Percentiles rank a stretch among this genome's conserved stretches.
Conservation (phyloP, 169 alveolate species). For the Cryptosporidium canis region DNA sequence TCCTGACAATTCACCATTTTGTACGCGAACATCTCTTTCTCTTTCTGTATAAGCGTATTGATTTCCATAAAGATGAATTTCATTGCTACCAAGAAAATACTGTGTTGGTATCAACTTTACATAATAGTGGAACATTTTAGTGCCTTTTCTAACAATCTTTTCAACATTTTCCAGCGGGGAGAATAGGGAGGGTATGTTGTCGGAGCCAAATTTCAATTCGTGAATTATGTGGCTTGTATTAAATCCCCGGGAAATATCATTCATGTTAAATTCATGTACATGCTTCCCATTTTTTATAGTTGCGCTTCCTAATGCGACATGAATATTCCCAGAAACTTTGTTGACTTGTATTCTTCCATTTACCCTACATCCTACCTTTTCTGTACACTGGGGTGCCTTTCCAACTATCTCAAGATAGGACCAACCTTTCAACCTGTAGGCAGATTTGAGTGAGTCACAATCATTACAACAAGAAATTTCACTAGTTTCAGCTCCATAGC, state of each 20-base stretch:
- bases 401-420: conserved; percentile 63
- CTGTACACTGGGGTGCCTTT: conserved; percentile 72
- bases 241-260: conserved; percentile 69
- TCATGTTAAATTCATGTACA: conserved; percentile 73
- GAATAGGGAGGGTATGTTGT: conserved; percentile 16
- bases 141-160: conserved; percentile 35
- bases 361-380: conserved; percentile 57
- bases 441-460: conserved; percentile 44
- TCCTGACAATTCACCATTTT: conserved; percentile 69
- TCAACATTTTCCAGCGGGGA: conserved; percentile 64
- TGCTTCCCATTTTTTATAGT: conserved; percentile 69
- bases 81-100: not conserved
- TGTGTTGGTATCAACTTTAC: conserved; percentile 67
- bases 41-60: conserved; percentile 63
- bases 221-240: conserved; percentile 68
- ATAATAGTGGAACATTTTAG: conserved; percentile 71
- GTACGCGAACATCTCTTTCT: conserved; percentile 56
- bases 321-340: conserved; percentile 72
- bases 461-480: conserved; percentile 61
- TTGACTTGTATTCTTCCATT: conserved; percentile 62
- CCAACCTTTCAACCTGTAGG: conserved; percentile 60
- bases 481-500: conserved; percentile 59
- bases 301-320: conserved; percentile 72
- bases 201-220: conserved; percentile 62
- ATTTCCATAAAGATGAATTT: conserved; percentile 12